Evolutionary conservation across 1,284 basidiomycete genomes (phyloP), one percentile per base, ranked within the genome.

Genomic region (Ustilago tritici): DNA sequence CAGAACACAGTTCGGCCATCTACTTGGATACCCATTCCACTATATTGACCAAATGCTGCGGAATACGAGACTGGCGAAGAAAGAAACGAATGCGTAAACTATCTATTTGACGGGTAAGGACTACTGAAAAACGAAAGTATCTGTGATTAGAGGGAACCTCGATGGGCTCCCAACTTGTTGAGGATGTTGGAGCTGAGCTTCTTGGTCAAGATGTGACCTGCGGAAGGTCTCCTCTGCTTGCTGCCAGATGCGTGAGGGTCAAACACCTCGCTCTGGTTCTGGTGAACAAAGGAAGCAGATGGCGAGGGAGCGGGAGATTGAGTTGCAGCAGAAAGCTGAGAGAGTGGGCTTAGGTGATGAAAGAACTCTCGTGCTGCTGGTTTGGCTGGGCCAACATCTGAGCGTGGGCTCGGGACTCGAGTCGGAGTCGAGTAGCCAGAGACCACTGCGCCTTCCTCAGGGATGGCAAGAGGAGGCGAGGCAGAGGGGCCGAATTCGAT

Each of bases 141-240:
- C 32, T 57, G 32, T 32, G 19, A 23, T 57, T 60, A 76, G 46
- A 67, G 31, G 41, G 56, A 65, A 56, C 65, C 65, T 34, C 73
- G 56, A 28, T 76, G 68, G 5, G 65, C 56, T 14, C 65, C 56
- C 36, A 76, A 36, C 40, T 76, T 76, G 62, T 46, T 56, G 8
- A 71, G 65, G 15, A 70, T 56, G 62, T 62, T 71, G 36, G 69
- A 76, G 62, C 70, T 68, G 59, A 71, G 52, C 36, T 58, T 76
- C 65, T 76, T 76, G 49, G 58, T 56, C 47, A 71, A 43, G 15
- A 62, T 34, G 3, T 76, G 69, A 2, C 69, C 74, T 2, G 74
- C 65, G 2, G 69, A 71, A 10, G 73, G 65, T 9, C 68, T 55
- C 14, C 69, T 63, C 9, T 40, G 10, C 57, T 66, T 66, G 32